phyloP scores from a whole-genome alignment of 805 yeast genomes.

The Candida fluviatilis region DNA sequence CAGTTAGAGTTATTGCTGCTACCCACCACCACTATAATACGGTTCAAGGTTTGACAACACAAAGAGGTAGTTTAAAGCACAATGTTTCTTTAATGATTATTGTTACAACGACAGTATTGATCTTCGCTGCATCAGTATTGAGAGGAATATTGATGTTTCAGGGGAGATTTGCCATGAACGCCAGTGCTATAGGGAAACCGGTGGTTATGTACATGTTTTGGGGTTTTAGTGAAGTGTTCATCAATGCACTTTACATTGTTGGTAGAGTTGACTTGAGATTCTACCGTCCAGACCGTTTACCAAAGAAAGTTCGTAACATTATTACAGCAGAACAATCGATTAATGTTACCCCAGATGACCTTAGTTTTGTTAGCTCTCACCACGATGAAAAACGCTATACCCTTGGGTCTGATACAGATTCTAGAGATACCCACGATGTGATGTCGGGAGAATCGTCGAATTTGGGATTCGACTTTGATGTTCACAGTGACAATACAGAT shows the following conservation, averaged over 20 bases:
- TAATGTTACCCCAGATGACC: neutral
- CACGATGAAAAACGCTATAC: too few species aligned
- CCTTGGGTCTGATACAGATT: too few species aligned
- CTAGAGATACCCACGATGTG: too few species aligned
- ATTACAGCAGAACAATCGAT: constrained; percentile 32
- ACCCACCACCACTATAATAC: constrained; percentile 32
- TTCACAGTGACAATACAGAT: too few species aligned
- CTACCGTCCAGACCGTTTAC: constrained; percentile 64
- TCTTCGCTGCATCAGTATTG: constrained; percentile 46
- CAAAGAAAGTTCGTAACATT: constrained; percentile 25
- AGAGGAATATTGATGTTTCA: constrained; percentile 25
- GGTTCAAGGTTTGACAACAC: constrained; percentile 30
- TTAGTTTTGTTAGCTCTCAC: neutral
- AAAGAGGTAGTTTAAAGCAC: constrained; percentile 40
- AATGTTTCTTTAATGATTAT: constrained; percentile 47
- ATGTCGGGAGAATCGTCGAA: too few species aligned
- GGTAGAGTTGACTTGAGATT: constrained; percentile 69
- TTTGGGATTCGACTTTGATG: neutral
- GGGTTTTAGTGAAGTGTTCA: constrained; percentile 59
- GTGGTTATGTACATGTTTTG: constrained; percentile 62
- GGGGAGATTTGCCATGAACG: constrained; percentile 13
- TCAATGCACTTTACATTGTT: constrained; percentile 49
- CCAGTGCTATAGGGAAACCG: constrained; percentile 23
- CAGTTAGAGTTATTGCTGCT: constrained; percentile 55
- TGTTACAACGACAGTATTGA: constrained; percentile 41